Percentiles rank a stretch among this genome's conserved stretches.
Conservation (phyloP, 768 basidiomycete species). For the Cubamyces lactineus region DNA sequence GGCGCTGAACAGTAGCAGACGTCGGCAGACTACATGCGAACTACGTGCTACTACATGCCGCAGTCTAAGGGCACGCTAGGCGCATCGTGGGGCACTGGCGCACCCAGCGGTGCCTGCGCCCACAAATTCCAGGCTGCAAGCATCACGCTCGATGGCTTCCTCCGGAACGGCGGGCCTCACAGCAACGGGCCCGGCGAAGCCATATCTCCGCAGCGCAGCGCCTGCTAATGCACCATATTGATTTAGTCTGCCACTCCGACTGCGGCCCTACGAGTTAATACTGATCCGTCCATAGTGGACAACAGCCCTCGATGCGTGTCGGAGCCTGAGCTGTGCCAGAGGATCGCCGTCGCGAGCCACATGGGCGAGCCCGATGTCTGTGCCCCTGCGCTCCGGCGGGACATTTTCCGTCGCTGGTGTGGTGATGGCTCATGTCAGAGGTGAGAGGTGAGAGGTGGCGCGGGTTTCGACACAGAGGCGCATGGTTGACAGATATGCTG, state of each 20-base stretch:
- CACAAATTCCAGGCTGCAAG: background rate
- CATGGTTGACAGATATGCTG: conserved; percentile 1
- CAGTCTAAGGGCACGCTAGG: too few relatives aligned
- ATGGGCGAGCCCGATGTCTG: background rate
- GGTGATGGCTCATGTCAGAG: too few relatives aligned
- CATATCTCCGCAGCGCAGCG: conserved; percentile 6
- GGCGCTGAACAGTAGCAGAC: background rate
- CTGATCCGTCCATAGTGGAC: conserved; percentile 6
- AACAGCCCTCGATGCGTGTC: background rate
- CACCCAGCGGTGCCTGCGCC: background rate
- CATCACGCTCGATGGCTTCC: background rate
- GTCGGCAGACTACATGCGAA: background rate
- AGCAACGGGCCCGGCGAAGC: conserved; percentile 3
- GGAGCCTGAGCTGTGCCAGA: too few relatives aligned
- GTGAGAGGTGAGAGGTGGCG: conserved; percentile 1
- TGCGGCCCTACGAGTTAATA: background rate
- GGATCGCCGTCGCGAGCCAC: background rate
- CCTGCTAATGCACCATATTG: too few relatives aligned
- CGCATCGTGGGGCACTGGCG: background rate
- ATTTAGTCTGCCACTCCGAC: too few relatives aligned
- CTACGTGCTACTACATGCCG: too few relatives aligned
- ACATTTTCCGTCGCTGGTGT: too few relatives aligned
- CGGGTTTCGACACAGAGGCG: background rate
- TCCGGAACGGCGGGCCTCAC: background rate
- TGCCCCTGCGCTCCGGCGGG: too few relatives aligned